Conservation (phyloP, 2,329 filamentous ascomycete genomes). For the Diplodia sapinea region DNA sequence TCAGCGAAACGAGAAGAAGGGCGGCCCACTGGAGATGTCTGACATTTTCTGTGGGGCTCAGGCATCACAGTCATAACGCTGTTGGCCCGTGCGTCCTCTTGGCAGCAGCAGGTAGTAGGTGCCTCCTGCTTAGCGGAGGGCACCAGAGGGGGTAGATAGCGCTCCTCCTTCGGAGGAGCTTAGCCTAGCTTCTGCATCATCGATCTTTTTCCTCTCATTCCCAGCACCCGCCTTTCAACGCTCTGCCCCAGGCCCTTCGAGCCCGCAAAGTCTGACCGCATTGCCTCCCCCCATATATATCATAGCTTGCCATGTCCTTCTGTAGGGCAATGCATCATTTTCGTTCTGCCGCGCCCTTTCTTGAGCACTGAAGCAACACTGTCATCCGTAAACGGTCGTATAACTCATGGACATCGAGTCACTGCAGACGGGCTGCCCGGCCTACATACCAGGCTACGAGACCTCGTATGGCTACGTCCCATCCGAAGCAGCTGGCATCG, state of each 20-base stretch:
- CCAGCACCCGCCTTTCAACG: no score
- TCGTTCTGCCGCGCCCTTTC: neutral
- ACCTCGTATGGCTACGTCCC: conserved; percentile 26
- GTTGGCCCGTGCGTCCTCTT: no score
- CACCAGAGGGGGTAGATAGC: no score
- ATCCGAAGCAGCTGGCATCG: conserved; percentile 23
- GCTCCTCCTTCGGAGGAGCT: no score
- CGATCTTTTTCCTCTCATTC: no score
- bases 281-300: neutral
- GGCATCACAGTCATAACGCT: neutral
- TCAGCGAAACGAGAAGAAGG: neutral
- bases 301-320: neutral
- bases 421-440: neutral
- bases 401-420: neutral
- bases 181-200: no score
- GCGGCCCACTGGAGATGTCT: neutral
- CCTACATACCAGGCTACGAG: neutral
- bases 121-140: no score
- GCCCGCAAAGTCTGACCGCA: neutral
- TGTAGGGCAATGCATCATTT: neutral
- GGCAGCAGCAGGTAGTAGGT: no score
- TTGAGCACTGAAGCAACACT: neutral
- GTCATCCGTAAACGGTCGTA: no score
- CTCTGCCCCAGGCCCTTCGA: neutral
- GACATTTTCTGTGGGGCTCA: neutral